A percentile compares a stretch with the other conserved stretches of the same genome.
Evolutionary conservation across 805 yeast species (phyloP).

Genomic region (Schwanniomyces vanrijiae): DNA sequence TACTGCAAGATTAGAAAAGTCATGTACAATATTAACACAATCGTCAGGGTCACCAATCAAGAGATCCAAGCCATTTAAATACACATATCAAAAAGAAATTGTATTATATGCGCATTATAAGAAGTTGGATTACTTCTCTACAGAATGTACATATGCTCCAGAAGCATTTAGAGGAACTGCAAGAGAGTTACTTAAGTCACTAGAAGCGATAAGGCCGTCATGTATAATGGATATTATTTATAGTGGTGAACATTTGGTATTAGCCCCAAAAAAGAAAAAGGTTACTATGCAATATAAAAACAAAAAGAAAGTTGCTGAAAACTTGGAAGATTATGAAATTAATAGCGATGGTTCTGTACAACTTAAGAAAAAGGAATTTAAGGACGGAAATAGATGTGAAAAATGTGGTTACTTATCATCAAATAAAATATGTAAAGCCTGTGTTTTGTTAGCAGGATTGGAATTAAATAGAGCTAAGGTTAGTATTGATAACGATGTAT

Average conservation of each 20-base stretch:
- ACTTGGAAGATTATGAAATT: slow-evolving; percentile 47
- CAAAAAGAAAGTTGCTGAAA: slow-evolving; percentile 18
- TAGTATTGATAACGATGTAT: slow-evolving; percentile 49
- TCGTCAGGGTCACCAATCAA: slow-evolving; percentile 86
- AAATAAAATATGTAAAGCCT: slow-evolving; percentile 89
- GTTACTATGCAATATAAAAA: slow-evolving; percentile 34
- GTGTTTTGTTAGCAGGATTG: slow-evolving; percentile 80
- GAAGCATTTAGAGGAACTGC: slow-evolving; percentile 99
- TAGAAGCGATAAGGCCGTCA: slow-evolving; percentile 88
- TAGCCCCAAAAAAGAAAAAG: slow-evolving; percentile 56
- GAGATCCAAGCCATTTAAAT: slow-evolving; percentile 94
- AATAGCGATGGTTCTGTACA: slow-evolving; percentile 64
- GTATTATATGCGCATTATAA: slow-evolving; percentile 96
- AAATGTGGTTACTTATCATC: slow-evolving; percentile 91
- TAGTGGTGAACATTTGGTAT: slow-evolving; percentile 83
- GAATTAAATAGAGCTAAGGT: slow-evolving; percentile 73
- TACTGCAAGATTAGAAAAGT: slow-evolving; percentile 84
- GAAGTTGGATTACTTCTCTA: slow-evolving; percentile 90
- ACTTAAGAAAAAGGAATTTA: slow-evolving; percentile 34
- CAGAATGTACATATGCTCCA: slow-evolving; percentile 98
- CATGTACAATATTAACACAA: slow-evolving; percentile 82
- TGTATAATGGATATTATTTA: slow-evolving; percentile 92
- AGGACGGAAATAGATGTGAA: slow-evolving; percentile 75
- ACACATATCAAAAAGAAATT: slow-evolving; percentile 94
- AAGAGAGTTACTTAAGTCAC: slow-evolving; percentile 82